Evolutionary conservation across 305 asterid species (phyloP), one percentile per base, ranked within the genome.

Genomic region (Plantago coronopus): DNA sequence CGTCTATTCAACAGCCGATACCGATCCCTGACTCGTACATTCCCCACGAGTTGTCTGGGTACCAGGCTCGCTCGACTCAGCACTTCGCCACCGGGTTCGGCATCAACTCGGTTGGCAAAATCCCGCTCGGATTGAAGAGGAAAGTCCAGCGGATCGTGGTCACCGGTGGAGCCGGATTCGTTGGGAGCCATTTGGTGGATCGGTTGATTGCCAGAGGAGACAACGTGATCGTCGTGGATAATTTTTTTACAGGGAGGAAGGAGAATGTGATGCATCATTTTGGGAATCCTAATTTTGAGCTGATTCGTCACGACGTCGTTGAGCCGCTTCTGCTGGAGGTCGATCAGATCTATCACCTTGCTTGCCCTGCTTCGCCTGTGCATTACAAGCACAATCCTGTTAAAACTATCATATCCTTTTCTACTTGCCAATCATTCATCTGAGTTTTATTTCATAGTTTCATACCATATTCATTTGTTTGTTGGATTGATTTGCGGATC

Each of bases 311-410:
- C 77, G 98, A 91, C 82, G 98, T 91, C 72, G 98, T 91, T 1
- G 96, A 91, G 72, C 97, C 97, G 1, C 83, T 91, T 21, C 63
- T 91, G 45, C 37, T 91, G 23, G 98, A 91, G 62, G 98, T 91
- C 7, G 98, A 91, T 75, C 97, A 91, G 94, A 91, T 91, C 96
- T 91, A 91, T 57, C 98, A 91, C 23, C 80, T 91, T 50, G 98
- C 98, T 20, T 91, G 98, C 75, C 98, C 98, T 3, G 98, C 98
- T 3, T 91, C 98, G 7, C 98, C 98, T 3, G 98, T 91, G 45
- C 98, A 91, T 37, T 91, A 91, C 82, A 91, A 91, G 78, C 84
- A 88, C 78, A 91, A 91, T 54, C 98, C 98, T 45, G 95, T 89
- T 77, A 91, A 89, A 64, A 91, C 98, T 3, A 91, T 91, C 44